These are phyloP conservation scores for Aspergillus persii DNA, from an alignment of 2,329 filamentous ascomycete genomes.

Conservation along the genomic window DNA sequence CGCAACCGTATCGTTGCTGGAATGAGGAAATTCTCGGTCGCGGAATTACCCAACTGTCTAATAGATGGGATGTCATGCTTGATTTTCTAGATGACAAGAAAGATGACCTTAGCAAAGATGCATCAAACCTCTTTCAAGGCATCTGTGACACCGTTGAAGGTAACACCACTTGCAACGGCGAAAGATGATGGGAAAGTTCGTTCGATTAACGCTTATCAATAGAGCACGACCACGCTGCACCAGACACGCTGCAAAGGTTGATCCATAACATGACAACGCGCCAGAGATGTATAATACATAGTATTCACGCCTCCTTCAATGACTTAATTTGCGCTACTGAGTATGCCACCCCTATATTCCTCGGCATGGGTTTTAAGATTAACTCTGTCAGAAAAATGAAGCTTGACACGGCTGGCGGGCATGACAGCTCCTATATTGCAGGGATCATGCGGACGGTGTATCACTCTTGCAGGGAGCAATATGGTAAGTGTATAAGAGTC, in stretches of 20 bases:
- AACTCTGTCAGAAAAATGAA: neutral
- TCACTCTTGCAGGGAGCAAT: slow-evolving; percentile 6
- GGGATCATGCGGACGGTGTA: slow-evolving; percentile 11
- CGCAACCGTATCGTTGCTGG: slow-evolving; percentile 8
- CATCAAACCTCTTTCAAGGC: neutral
- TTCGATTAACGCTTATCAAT: neutral
- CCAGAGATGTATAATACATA: slow-evolving; percentile 3
- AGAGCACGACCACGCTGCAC: slow-evolving; percentile 3
- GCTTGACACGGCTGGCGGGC: slow-evolving; percentile 5
- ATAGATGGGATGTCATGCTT: neutral
- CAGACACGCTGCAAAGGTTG: slow-evolving; percentile 1
- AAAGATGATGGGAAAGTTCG: too few relatives aligned
- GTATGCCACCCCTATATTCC: neutral
- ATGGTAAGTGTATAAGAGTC: slow-evolving; percentile 2
- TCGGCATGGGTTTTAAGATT: neutral
- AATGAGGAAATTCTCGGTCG: slow-evolving; percentile 14
- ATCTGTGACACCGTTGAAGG: neutral
- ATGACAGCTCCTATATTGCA: slow-evolving; percentile 13
- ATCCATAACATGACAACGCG: neutral
- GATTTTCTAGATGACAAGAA: neutral
- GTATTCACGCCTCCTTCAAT: neutral
- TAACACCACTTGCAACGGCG: neutral
- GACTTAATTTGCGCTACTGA: neutral
- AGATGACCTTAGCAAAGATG: neutral
- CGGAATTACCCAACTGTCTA: neutral